Evolutionary conservation across 768 basidiomycete species (phyloP), one percentile per base, ranked within the genome.

Genomic region (Mycena metata): DNA sequence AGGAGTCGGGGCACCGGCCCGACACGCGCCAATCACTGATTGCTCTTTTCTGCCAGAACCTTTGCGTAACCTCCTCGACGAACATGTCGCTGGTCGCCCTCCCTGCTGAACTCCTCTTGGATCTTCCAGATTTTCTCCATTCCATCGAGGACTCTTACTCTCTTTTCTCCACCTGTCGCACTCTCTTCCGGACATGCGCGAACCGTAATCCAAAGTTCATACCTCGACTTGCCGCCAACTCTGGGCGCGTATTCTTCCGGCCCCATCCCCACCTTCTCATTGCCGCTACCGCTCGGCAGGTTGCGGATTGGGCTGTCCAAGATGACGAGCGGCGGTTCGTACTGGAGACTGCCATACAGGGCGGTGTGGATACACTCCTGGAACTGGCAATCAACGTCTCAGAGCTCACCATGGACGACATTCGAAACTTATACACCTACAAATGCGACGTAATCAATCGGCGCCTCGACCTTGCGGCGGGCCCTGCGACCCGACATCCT

Each of bases 221-320:
- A 26, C 64, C 58, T n/a, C 57, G 60, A 42, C 69, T 73, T 16
- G 69, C 69, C 1, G 69, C 69, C 26, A 17, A 46, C 13, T 73
- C 69, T 35, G 69, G 69, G 13, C 72, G 69, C 12, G 33, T 67
- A 7, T 73, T 73, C 58, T 70, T 69, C 41, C 66, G 69, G 19
- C 72, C 72, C 8, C 72, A 73, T 45, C 72, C 69, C 12, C 69
- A 70, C 30, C n/a, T 69, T 35, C 69, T 73, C 30, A 68, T 70
- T 26, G 69, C 66, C 13, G 66, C 66, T 5, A 68, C 66, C 0
- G 69, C 69, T 0, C 66, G 72, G 12, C 63, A 68, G 45, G 21
- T 73, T 16, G 69, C 66, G 23, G 69, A 70, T 47, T 72, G 71
- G 71, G 71, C 71, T 3, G 65, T 72, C 12, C 16, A 67, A n/a